Base-by-base conservation (phyloP, 1,139 yeast species). In the Kodamaea sp. region DNA sequence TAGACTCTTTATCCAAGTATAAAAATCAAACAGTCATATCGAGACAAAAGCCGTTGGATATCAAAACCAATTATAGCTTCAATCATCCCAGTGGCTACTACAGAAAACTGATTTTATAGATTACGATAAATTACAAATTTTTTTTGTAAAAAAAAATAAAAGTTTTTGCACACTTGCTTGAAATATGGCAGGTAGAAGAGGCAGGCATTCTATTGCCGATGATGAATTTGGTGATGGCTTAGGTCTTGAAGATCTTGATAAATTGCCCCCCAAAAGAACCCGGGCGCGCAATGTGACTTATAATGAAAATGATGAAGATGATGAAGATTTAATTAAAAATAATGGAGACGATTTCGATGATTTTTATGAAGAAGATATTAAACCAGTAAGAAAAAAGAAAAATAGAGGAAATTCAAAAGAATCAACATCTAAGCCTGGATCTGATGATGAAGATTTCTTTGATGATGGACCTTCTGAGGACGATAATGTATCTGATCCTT, bases 401-500 rank as follows among this genome's bases (percentile, higher is more conserved):
- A 48, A 54, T 44, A 44, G 52, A 46, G 30, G 39, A 34, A 12
- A 45, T 41, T 20, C 50, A 43, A 20, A 58, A 48, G 8, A 30
- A 22, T 25, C 36, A 23, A 28, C 24, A 12, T 24, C 34, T 9
- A 32, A 22, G 6, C 26, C 23, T 8, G 30, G 28, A 20, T 38
- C 37, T 7, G 64, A 57, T 20, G 71, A 65, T 34, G 65, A 64
- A 8, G 62, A 53, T 8, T 57, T 55, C 15, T 58, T 62, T 8
- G 69, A 48, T 24, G 55, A 49, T 29, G 57, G 49, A 8, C 46
- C 40, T 10, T 45, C 45, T 11, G 50, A 46, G 8, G 51, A 46
- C 9, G 55, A 43, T 0, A 42, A 32, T 22, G 39, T 40, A 11
- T 44, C 46, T 9, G 53, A 47, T 5, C 44, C 48, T n/a, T 55